Evolutionary conservation across 257 asterid genomes (phyloP), one percentile per base, ranked within the genome.

Genomic region (Solanum pinnatisectum): DNA sequence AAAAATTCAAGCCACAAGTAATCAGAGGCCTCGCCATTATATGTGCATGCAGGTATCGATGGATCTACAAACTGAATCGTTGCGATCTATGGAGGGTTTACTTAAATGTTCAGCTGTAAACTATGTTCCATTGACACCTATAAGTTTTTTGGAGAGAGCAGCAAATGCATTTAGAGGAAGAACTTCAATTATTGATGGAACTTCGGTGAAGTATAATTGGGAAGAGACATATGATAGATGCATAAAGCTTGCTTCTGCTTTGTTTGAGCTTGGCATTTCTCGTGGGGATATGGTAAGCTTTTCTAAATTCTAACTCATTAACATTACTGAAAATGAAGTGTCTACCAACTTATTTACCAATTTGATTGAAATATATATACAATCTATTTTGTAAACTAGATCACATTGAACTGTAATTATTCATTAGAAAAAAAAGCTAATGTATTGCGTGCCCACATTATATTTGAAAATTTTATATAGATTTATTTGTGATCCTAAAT

Each of bases 91-190:
- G 67, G 84, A 79, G 10, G 85, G 93, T 36, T 27, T 88, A 5
- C 15, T 89, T 12, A 79, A 90, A 22, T 87, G 92, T 78, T 83
- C 63, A 16, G 0, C 89, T 6, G 93, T 88, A 18, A 91, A 91
- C 46, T 87, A 89, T 73, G 90, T 63, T 88, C 93, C 93, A 42
- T 35, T 91, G 84, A 60, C 93, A 18, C 93, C 93, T 8, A 89
- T 91, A 60, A 91, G 91, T 84, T 91, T 91, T 63, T 86, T 91
- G 86, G 90, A 88, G 52, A 89, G 93, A 79, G 87, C 93, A 27
- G 93, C 91, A 4, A 91, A 89, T 88, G 89, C 85, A 7, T 91
- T 88, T 32, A 88, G 87, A 12, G 93, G 89, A 74, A 91, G 92
- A 91, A 90, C 88, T n/a, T 88, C 93, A 0, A 86, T 91, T 18